phyloP scores from a whole-genome alignment of 345 rosid genomes.

The Salix caprea region DNA sequence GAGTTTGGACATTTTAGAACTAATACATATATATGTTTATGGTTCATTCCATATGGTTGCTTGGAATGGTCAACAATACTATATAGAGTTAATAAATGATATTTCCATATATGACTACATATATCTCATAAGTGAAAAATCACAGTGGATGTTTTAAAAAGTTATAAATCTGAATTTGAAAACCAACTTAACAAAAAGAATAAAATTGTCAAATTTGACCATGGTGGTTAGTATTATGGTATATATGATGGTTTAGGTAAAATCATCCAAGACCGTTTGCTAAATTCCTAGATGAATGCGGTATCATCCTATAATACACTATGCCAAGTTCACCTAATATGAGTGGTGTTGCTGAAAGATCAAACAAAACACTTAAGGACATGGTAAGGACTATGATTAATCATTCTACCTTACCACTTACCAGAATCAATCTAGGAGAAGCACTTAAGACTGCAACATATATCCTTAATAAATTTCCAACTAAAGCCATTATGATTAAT shows the following conservation, averaged over 20 bases:
- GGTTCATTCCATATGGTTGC: constrained; percentile 9
- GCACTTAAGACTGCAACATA: too few relatives aligned
- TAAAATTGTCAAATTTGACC: background rate
- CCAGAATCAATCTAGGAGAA: too few relatives aligned
- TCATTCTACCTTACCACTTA: too few relatives aligned
- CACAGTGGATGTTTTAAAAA: background rate
- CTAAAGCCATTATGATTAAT: too few relatives aligned
- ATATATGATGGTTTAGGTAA: background rate
- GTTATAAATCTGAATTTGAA: background rate
- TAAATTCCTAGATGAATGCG: background rate
- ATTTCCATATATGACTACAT: background rate
- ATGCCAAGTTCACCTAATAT: too few relatives aligned
- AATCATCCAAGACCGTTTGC: background rate
- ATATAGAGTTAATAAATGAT: background rate
- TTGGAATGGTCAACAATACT: background rate
- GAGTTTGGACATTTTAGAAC: constrained; percentile 6
- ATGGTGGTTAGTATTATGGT: background rate
- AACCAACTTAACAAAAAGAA: background rate
- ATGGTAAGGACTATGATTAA: too few relatives aligned
- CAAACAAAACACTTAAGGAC: too few relatives aligned
- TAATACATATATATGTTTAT: constrained; percentile 15
- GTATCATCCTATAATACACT: too few relatives aligned
- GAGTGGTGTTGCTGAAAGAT: too few relatives aligned
- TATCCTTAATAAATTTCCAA: too few relatives aligned
- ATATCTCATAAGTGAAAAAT: background rate